These are phyloP conservation scores for Effrenium voratum DNA, from an alignment of 73 alveolate genomes.

Conservation along the genomic window DNA sequence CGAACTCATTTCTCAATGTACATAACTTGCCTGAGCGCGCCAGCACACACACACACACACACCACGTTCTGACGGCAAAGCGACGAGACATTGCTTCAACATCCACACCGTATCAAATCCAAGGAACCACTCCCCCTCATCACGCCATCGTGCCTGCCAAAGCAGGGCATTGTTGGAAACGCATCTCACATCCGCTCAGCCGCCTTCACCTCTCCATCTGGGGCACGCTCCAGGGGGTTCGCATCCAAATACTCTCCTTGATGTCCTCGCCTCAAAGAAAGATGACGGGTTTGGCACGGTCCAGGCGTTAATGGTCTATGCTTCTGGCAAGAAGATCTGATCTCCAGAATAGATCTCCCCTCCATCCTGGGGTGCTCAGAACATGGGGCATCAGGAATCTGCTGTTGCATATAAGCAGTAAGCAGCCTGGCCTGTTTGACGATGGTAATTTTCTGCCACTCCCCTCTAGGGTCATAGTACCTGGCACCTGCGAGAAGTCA, in stretches of 20 bases:
- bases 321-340: slow-evolving; percentile 56
- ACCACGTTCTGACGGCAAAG: background rate
- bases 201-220: slow-evolving; percentile 86
- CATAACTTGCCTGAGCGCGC: slow-evolving; percentile 42
- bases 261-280: slow-evolving; percentile 72
- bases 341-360: slow-evolving; percentile 78
- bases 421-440: slow-evolving; percentile 54
- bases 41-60: background rate
- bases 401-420: background rate
- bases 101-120: background rate
- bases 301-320: background rate
- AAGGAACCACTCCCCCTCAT: slow-evolving; percentile 75
- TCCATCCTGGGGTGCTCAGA: slow-evolving; percentile 9
- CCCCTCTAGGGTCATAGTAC: slow-evolving; percentile 73
- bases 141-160: slow-evolving; percentile 83
- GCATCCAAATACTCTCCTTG: slow-evolving; percentile 85
- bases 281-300: background rate
- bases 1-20: slow-evolving; percentile 52
- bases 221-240: slow-evolving; percentile 89
- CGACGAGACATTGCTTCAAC: too few species aligned
- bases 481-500: slow-evolving; percentile 51
- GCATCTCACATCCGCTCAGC: too few species aligned
- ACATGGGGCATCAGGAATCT: background rate
- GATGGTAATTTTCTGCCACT: slow-evolving; percentile 90
- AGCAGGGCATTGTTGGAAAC: background rate